Evolutionary conservation across 352 stramenopile genomes (phyloP), one percentile per base, ranked within the genome.

Genomic region (Globisporangium nagaii): DNA sequence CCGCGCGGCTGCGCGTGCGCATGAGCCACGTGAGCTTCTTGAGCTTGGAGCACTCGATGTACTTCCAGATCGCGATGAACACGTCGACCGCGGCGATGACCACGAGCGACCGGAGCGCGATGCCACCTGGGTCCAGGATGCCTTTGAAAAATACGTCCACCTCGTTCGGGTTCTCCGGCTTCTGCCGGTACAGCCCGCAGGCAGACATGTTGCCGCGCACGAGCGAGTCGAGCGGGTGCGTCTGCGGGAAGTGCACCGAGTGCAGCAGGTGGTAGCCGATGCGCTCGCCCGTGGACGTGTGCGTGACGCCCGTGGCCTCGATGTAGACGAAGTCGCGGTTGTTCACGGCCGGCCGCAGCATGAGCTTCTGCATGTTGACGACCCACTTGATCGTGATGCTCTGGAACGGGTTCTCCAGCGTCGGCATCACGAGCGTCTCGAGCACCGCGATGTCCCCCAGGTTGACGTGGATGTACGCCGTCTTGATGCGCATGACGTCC

Each of bases 131-230:
- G 2, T 70, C 60, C 27, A 65, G 56, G 45, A 77, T 72, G 1
- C 60, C 68, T 39, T 67, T 69, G 45, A 79, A 63, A 40, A 65
- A 81, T 1, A 81, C 30, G 28, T 84, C 71, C 15, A 84, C 59
- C 17, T 65, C n/a, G n/a, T n/a, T n/a, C n/a, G n/a, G 36, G 34
- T 31, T 39, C 17, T 65, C 65, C 1, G 50, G 10, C 1, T 65
- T 40, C 41, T 84, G 69, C 3, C 63, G 65, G 34, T 72, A 79
- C 3, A 82, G 44, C 44, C 66, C 75, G 31, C 71, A 79, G 0
- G 70, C 47, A 4, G 71, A 80, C 11, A 58, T 66, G 11, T 82
- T 79, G 20, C 59, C 73, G 30, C 66, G 71, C 13, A 79, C 17
- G 47, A 56, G 27, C 0, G 17, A 24, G 4, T 34, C 30, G 6